Base-by-base conservation (phyloP, 768 basidiomycete genomes). In the Dendrothele bispora region DNA sequence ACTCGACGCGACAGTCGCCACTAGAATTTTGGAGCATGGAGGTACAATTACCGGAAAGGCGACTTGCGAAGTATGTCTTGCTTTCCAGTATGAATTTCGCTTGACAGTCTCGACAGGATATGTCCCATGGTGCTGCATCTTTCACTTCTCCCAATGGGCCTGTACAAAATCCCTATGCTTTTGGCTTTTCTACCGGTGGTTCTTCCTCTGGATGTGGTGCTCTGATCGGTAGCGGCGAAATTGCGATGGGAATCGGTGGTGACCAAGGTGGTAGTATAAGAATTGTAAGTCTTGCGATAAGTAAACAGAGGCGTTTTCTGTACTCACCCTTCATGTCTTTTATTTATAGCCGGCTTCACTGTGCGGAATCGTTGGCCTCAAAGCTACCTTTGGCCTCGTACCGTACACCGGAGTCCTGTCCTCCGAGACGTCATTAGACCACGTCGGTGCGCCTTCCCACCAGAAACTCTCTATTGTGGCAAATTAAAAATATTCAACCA, bases 261-360 rank as follows among this genome's bases (percentile, higher is more conserved):
- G 74, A 77, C 50, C 75, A 77, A 50, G 74, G 75, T 18, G 74
- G 74, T 2, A 68, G 65, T 17, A 73, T 77, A 35, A 64, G 74
- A 14, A 59, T 72, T 10, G 30, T 32, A n/a, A n/a, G 30, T n/a
- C 10, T 10, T n/a, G 10, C n/a, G n/a, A 10, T 32, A 10, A 10
- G 10, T n/a, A 10, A 10, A 10, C 30, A n/a, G n/a, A 10, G n/a
- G 10, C n/a, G 30, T 32, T n/a, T 32, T n/a, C n/a, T n/a, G n/a
- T 10, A n/a, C 30, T 32, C n/a, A 32, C 30, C n/a, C 30, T 32
- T 32, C 30, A 32, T 39, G 8, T n/a, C n/a, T 32, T 10, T 32
- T 32, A 32, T 32, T 32, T 32, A n/a, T 32, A 51, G 53, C 53
- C 53, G 5, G 46, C 50, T 8, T 30, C 54, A 5, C 43, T 27